Evolutionary conservation across 257 asterid genomes (phyloP).

Genomic region (Gentiana straminea): DNA sequence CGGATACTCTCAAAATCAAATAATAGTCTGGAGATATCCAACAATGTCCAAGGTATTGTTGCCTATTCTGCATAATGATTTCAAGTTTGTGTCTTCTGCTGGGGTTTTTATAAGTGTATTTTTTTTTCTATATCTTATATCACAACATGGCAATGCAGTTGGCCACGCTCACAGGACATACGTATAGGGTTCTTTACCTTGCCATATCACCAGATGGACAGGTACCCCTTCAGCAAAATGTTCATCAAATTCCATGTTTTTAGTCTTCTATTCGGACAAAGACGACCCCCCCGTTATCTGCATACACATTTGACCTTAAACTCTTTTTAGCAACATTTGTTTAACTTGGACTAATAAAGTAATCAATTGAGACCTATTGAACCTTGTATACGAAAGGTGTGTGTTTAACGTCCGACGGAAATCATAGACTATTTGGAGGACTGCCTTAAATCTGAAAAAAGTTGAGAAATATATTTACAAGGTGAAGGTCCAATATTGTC

Average conservation of each 20-base stretch:
- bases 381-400: too few relatives aligned
- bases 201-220: conserved; percentile 99
- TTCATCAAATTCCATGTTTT: background rate
- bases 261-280: too few relatives aligned
- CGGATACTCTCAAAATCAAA: conserved; percentile 94
- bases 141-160: conserved; percentile 40
- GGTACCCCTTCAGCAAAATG: conserved; percentile 25
- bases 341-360: too few relatives aligned
- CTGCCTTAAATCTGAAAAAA: too few relatives aligned
- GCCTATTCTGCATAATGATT: conserved; percentile 1
- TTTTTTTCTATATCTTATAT: background rate
- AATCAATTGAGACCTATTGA: too few relatives aligned
- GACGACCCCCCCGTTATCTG: too few relatives aligned
- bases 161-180: conserved; percentile 92
- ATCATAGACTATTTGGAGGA: too few relatives aligned
- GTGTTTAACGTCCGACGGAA: too few relatives aligned
- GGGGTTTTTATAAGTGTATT: background rate
- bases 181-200: conserved; percentile 83
- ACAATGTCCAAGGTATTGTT: conserved; percentile 76
- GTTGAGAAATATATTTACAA: too few relatives aligned
- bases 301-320: too few relatives aligned
- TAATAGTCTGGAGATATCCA: conserved; percentile 88
- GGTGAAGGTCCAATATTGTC: too few relatives aligned
- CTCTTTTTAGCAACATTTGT: too few relatives aligned
- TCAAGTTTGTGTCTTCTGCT: background rate